Conservation (phyloP, 768 basidiomycete genomes). For the Kwoniella bestiolae region DNA sequence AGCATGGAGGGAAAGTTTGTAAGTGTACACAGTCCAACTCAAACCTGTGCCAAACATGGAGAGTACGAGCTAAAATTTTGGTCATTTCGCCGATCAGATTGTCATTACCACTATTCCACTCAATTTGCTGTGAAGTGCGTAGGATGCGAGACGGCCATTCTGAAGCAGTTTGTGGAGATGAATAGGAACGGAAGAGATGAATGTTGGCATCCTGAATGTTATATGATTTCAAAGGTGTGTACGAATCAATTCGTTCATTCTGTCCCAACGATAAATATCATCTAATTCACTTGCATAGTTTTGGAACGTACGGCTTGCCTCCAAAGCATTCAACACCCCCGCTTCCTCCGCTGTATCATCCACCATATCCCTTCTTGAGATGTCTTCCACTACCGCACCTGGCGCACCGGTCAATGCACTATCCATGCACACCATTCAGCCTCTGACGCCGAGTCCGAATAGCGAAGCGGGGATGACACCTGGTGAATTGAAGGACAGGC, state of each 20-base stretch:
- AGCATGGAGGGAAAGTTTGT: constrained; percentile 94
- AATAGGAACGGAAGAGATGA: constrained; percentile 97
- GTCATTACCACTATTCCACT: constrained; percentile 98
- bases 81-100: constrained; percentile 60
- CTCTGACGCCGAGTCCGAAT: constrained; percentile 57
- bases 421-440: constrained; percentile 55
- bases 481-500: constrained; percentile 79
- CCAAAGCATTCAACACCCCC: constrained; percentile 54
- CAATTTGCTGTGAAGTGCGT: constrained; percentile 98
- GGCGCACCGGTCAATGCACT: constrained; percentile 55
- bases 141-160: constrained; percentile 92
- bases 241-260: no score
- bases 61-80: no score
- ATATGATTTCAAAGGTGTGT: constrained; percentile 98
- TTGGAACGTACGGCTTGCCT: constrained; percentile 88
- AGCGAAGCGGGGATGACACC: constrained; percentile 83
- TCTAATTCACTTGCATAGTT: constrained; percentile 65
- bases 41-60: background rate
- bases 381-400: constrained; percentile 51
- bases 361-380: constrained; percentile 50
- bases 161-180: constrained; percentile 99
- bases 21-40: constrained; percentile 32
- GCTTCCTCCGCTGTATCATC: constrained; percentile 52
- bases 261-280: no score
- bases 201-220: constrained; percentile 99